phyloP scores from a whole-genome alignment of 2,329 filamentous ascomycete species.

The Stemphylium beticola region DNA sequence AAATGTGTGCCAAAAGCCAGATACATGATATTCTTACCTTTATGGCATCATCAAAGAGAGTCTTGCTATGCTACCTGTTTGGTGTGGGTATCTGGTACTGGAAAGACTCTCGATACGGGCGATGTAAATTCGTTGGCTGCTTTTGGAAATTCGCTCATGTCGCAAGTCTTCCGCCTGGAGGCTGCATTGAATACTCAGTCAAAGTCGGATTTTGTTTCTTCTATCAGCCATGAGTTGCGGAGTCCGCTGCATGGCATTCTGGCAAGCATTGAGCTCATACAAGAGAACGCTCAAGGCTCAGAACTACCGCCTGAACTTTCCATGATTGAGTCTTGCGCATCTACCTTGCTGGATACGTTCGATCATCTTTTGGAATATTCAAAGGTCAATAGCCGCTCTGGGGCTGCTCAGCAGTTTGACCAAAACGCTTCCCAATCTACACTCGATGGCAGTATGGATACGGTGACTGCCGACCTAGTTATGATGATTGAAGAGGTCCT shows the following conservation, averaged over 20 bases:
- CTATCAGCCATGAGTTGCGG: constrained; percentile 60
- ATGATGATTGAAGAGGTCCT: constrained; percentile 13
- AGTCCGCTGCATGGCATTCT: constrained; percentile 46
- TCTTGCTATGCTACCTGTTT: constrained; percentile 25
- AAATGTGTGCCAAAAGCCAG: constrained; percentile 11
- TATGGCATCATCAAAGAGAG: constrained; percentile 37
- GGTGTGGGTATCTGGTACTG: constrained; percentile 24
- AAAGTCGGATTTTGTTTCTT: constrained; percentile 59
- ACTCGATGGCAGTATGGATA: too few species aligned
- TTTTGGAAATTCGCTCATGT: constrained; percentile 43
- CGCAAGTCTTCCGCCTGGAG: constrained; percentile 51
- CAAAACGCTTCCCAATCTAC: not conserved
- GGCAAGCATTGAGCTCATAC: constrained; percentile 56
- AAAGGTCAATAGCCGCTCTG: constrained; percentile 23
- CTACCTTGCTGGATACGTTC: constrained; percentile 54
- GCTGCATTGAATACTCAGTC: constrained; percentile 44
- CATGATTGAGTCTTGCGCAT: constrained; percentile 56
- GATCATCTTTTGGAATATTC: constrained; percentile 32
- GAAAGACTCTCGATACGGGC: constrained; percentile 19
- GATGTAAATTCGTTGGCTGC: constrained; percentile 16
- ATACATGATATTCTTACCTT: constrained; percentile 26
- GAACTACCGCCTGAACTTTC: constrained; percentile 52
- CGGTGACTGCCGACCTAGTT: constrained; percentile 2
- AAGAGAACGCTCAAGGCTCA: constrained; percentile 48
- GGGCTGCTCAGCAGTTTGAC: not conserved